phyloP scores from a whole-genome alignment of 768 basidiomycete genomes.

The Filobasidium floriforme region DNA sequence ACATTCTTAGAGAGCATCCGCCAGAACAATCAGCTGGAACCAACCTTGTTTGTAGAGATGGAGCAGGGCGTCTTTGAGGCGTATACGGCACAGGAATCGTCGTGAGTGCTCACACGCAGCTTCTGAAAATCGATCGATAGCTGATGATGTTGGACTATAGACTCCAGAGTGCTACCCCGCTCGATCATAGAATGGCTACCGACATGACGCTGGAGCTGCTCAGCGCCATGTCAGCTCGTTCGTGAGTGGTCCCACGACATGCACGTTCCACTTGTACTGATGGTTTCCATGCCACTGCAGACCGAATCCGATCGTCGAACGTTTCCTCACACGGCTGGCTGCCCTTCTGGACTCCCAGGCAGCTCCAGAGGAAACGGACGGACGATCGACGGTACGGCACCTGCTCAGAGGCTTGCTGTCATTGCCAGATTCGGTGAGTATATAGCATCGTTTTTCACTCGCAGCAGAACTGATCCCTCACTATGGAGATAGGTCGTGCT shows the following conservation, averaged over 20 bases:
- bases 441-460: neutral
- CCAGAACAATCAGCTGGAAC: slow-evolving; percentile 5
- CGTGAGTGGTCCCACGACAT: too few relatives aligned
- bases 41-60: slow-evolving; percentile 7
- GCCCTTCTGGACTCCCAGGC: neutral
- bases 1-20: slow-evolving; percentile 15
- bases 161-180: neutral
- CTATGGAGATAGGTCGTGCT: neutral
- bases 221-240: too few relatives aligned
- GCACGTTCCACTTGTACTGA: too few relatives aligned
- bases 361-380: neutral
- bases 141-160: neutral
- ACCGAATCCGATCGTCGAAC: too few relatives aligned
- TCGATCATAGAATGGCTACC: too few relatives aligned
- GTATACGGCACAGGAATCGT: slow-evolving; percentile 15
- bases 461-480: neutral
- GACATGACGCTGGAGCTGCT: too few relatives aligned
- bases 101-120: neutral
- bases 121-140: neutral
- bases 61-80: slow-evolving; percentile 21
- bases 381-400: neutral
- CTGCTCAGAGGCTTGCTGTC: neutral
- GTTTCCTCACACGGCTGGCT: neutral
- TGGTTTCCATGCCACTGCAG: too few relatives aligned
- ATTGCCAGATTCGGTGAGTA: slow-evolving; percentile 1